Evolutionary conservation across 257 asterid genomes (phyloP).

Genomic region (Petunia secreta): DNA sequence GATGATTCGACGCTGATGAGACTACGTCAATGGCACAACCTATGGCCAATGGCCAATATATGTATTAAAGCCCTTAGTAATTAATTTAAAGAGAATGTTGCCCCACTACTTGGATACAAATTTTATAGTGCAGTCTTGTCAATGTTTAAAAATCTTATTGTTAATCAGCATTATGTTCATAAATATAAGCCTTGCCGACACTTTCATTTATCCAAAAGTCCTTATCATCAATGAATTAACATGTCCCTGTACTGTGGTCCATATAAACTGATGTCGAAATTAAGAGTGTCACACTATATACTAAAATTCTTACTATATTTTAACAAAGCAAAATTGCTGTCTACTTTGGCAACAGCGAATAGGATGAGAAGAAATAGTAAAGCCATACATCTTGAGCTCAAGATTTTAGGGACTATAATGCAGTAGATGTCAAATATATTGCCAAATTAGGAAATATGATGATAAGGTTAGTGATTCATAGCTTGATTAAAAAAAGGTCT

Average conservation of each 20-base stretch:
- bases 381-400: too few relatives aligned
- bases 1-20: too few relatives aligned
- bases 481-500: too few relatives aligned
- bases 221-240: background rate
- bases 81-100: background rate
- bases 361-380: too few relatives aligned
- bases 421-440: too few relatives aligned
- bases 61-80: background rate
- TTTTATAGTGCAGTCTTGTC: background rate
- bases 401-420: background rate
- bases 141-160: background rate
- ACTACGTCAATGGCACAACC: too few relatives aligned
- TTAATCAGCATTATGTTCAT: background rate
- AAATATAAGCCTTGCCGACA: background rate
- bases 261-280: background rate
- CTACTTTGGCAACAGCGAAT: background rate
- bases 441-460: too few relatives aligned
- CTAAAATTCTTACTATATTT: background rate
- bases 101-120: background rate
- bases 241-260: constrained; percentile 18
- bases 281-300: background rate
- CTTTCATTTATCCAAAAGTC: background rate
- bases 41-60: too few relatives aligned
- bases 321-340: background rate
- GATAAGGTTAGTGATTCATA: too few relatives aligned